Base-by-base conservation (phyloP, 306 rosid species). In the Canavalia ensiformis region DNA sequence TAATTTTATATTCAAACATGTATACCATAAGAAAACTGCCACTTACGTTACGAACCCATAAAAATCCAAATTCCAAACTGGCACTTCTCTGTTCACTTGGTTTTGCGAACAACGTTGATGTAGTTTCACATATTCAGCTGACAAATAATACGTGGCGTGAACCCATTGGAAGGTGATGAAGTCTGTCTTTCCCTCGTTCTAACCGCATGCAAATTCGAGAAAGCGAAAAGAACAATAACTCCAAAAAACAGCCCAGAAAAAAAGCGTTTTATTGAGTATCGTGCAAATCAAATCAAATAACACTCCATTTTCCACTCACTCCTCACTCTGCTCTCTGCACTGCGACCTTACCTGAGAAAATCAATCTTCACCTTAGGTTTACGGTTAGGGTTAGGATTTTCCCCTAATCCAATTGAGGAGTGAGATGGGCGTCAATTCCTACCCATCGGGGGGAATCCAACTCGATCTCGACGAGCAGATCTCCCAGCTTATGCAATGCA, bases 401-500 rank as follows among this genome's bases (percentile, higher is more conserved):
- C 86, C 85, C 83, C 82, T 80, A 56, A 84, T 84, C 77, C 75
- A 42, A 42, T 74, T 45, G n/a, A 13, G 31, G 45, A 57, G 28
- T 30, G 58, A 78, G 76, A 92, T 92, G 97, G 94, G 91, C 45
- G 72, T 80, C 64, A 84, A 89, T 89, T 92, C 93, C 31, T 70
- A 83, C 44, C 52, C 88, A 37, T 78, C 86, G 68, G 90, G 88
- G 88, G 62, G 93, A 92, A n/a, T 82, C 90, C 13, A 75, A 51
- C 62, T 42, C 58, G 91, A 88, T 76, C 90, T 92, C 54, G 91
- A 92, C 31, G 94, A 92, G 86, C 94, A 92, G 94, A 92, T 92
- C 90, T 85, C 92, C 46, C 97, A 90, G 88, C 94, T 92, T 82
- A 90, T 89, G 94, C 92, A 92, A 86, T 92, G 97, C 94, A 92